A percentile compares a stretch with the other conserved stretches of the same genome.
phyloP scores from a whole-genome alignment of 83 land plant genomes.

The Picea abies region DNA sequence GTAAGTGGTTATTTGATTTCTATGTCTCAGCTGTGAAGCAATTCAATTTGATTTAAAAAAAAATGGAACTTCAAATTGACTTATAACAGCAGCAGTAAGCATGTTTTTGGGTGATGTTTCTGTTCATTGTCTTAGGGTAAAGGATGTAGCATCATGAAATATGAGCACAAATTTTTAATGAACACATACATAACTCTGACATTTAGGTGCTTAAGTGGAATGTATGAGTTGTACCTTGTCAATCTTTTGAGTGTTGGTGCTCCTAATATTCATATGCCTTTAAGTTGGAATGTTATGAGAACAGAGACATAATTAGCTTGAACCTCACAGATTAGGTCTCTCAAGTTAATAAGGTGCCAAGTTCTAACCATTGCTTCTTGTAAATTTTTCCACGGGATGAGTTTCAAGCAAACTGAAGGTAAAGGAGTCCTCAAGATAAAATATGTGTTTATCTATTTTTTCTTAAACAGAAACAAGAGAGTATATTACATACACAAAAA shows the following conservation, averaged over 20 bases:
- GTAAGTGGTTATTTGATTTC: constrained; percentile 30
- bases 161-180: background rate
- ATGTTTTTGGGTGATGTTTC: background rate
- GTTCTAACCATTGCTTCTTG: background rate
- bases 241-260: background rate
- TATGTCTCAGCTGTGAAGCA: no score
- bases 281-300: background rate
- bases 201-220: background rate
- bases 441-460: no score
- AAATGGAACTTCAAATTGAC: no score
- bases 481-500: no score
- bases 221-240: background rate
- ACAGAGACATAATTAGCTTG: background rate
- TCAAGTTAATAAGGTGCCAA: background rate
- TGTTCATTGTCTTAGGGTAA: background rate
- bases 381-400: background rate
- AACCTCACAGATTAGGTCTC: background rate
- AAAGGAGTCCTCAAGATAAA: no score
- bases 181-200: background rate
- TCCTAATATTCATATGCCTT: background rate
- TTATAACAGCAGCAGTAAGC: background rate
- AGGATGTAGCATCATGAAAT: background rate
- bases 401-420: no score
- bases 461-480: no score
- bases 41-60: no score